Base-by-base conservation (phyloP, 2,329 filamentous ascomycete genomes). In the Zasmidium cellare region DNA sequence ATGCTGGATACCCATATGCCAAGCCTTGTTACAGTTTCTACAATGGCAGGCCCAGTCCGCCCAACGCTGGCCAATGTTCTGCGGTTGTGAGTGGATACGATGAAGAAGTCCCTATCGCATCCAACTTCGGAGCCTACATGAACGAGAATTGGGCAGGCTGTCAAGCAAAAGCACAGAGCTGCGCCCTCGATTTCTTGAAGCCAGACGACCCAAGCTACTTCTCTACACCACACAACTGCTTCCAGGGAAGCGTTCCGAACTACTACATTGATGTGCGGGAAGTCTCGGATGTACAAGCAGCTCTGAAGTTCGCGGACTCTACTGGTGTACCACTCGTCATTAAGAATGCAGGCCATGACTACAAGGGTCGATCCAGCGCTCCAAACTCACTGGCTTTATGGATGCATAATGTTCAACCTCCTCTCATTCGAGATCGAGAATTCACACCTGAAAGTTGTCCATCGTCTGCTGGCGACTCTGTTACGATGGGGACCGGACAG, bases 401-500 rank as follows among this genome's bases (percentile, higher is more conserved):
- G 65, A 50, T 52, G 19, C 47, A 55, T 25, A 19, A 53, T 18
- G 45, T 53, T 6, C 18, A 53, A 20, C 28, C 28, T 14, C 28
- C 28, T 31, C 28, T 31, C 28, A 31, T 14, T 55, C 80, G 83
- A 65, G 71, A 76, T 23, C 76, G 78, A 58, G 52, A 69, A 1
- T 31, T 31, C 22, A 56, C 59, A 9, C 55, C 55, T 80, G 82
- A 61, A 66, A 76, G 23, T 68, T 76, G 65, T 81, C 75, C 58
- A 72, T 28, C 25, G 9, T 48, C 25, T 11, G 18, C 47, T 16
- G 56, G 71, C 28, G 86, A 85, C 65, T 68, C 59, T 1, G 83
- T 83, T 53, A 53, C 23, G 61, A 56, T 24, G 58, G 63, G n/a
- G 59, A 53, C 35, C 58, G 60, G 51, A 44, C 50, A 19, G 45